Evolutionary conservation across 345 rosid species (phyloP).

Genomic region (Syzygium aromaticum): DNA sequence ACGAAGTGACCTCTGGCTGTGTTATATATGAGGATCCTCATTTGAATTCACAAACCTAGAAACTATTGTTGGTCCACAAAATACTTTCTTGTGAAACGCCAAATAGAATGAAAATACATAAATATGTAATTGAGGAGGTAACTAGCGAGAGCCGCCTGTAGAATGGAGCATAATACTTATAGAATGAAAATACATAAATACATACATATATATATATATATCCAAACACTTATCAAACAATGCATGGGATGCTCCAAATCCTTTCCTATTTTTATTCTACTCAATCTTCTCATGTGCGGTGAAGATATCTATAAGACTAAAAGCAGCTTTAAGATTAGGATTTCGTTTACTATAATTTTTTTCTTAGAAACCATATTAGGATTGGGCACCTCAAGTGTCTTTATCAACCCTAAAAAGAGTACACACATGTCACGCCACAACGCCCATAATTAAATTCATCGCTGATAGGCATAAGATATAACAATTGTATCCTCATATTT

Average conservation of each 20-base stretch:
- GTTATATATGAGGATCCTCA: too few relatives aligned
- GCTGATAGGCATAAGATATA: background rate
- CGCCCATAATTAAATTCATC: background rate
- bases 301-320: background rate
- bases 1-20: too few relatives aligned
- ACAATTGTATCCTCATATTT: background rate
- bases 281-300: background rate
- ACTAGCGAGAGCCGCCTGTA: too few relatives aligned
- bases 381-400: background rate
- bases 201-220: too few relatives aligned
- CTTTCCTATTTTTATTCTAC: background rate
- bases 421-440: background rate
- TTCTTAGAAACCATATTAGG: background rate
- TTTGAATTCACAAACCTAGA: too few relatives aligned
- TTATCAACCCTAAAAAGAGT: background rate
- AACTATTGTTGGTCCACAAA: too few relatives aligned
- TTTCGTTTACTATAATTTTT: background rate
- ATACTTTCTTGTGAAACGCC: too few relatives aligned
- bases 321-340: background rate
- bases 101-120: too few relatives aligned
- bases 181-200: too few relatives aligned
- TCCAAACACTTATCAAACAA: background rate
- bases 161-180: too few relatives aligned
- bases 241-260: background rate
- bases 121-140: too few relatives aligned